phyloP scores from a whole-genome alignment of 805 yeast genomes.

The Nakazawaea wickerhamii region DNA sequence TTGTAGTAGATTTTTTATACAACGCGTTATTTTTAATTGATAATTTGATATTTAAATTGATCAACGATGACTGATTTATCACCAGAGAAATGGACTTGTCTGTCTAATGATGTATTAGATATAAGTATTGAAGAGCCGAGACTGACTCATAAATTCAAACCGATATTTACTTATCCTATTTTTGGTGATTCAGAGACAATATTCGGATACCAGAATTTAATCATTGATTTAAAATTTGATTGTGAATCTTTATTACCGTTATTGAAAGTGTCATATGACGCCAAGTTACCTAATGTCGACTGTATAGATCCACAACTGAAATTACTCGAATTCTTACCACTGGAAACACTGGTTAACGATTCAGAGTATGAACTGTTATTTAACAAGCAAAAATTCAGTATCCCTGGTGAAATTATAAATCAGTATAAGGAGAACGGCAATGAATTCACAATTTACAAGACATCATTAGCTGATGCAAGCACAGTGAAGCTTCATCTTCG shows the following conservation, averaged over 20 bases:
- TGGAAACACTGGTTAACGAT: conserved; percentile 53
- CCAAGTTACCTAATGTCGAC: conserved; percentile 47
- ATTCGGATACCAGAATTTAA: conserved; percentile 73
- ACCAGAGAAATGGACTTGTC: conserved; percentile 71
- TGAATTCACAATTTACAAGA: conserved; percentile 49
- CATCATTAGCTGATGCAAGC: conserved; percentile 33
- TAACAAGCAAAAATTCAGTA: conserved; percentile 36
- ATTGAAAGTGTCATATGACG: conserved; percentile 50
- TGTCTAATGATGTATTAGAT: conserved; percentile 63
- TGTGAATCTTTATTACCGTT: conserved; percentile 69
- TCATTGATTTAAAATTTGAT: conserved; percentile 68
- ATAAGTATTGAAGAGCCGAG: conserved; percentile 54
- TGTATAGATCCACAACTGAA: conserved; percentile 55
- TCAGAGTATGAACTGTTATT: conserved; percentile 56
- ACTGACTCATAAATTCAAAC: conserved; percentile 62
- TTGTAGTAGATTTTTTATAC: not conserved
- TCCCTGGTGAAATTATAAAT: conserved; percentile 27
- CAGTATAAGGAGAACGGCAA: conserved; percentile 28
- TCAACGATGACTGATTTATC: conserved; percentile 4
- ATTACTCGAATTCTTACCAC: conserved; percentile 55
- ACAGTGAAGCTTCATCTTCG: conserved; percentile 57
- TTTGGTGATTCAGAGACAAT: conserved; percentile 89
- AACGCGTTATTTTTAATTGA: not conserved
- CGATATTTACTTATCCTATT: conserved; percentile 85
- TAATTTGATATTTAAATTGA: not conserved